Percentiles rank a stretch among this genome's conserved stretches.
Evolutionary conservation across 768 basidiomycete genomes (phyloP).

Genomic region (Lepiota venenata): DNA sequence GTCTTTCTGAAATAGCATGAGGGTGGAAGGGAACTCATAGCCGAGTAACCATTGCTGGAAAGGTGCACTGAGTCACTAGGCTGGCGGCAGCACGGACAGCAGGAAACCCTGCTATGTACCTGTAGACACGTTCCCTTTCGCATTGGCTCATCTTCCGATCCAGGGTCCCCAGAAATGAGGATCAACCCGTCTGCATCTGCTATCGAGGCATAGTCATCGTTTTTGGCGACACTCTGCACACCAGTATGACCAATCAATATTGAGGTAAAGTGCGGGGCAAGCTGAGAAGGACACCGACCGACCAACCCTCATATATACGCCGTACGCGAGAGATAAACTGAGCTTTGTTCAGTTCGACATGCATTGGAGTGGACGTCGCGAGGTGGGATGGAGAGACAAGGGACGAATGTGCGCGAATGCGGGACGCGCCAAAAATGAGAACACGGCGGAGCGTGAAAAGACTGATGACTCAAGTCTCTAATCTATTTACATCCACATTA

Average conservation of each 20-base stretch:
- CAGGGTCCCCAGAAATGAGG: slow-evolving; percentile 73
- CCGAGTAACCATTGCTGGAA: slow-evolving; percentile 92
- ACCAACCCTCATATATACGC: slow-evolving; percentile 60
- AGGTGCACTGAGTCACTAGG: slow-evolving; percentile 16
- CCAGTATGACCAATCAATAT: slow-evolving; percentile 12
- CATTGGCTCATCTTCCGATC: slow-evolving; percentile 84
- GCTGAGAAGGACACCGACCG: slow-evolving; percentile 36
- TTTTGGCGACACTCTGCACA: slow-evolving; percentile 56
- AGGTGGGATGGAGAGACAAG: slow-evolving; percentile 19
- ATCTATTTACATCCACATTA: no score
- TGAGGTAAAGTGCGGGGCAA: not conserved
- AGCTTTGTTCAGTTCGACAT: slow-evolving; percentile 69
- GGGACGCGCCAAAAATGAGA: slow-evolving; percentile 20
- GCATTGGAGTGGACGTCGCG: slow-evolving; percentile 37
- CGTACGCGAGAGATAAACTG: slow-evolving; percentile 55
- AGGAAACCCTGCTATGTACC: slow-evolving; percentile 43
- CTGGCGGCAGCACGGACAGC: not conserved
- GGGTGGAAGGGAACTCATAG: slow-evolving; percentile 95
- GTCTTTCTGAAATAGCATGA: slow-evolving; percentile 78
- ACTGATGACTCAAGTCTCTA: no score
- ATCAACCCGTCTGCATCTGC: slow-evolving; percentile 67
- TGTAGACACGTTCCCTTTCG: slow-evolving; percentile 91
- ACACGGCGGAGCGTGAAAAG: slow-evolving; percentile 26
- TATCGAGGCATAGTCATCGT: slow-evolving; percentile 71
- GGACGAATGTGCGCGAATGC: slow-evolving; percentile 23